These are phyloP conservation scores for Sugiyamaella grinbergsii DNA, from an alignment of 1,139 yeast species.

Conservation along the genomic window DNA sequence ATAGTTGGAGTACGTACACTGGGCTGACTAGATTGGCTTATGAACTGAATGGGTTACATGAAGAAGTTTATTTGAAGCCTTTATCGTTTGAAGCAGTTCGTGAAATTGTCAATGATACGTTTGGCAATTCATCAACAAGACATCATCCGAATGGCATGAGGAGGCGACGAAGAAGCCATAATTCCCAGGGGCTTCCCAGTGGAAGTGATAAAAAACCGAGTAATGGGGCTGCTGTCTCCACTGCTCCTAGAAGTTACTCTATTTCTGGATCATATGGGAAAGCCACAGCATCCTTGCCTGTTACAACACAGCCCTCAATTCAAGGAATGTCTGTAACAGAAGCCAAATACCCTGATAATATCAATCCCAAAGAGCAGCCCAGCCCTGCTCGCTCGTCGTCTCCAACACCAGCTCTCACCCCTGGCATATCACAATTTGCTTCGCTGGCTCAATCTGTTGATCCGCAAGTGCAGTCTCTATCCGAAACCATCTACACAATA, in stretches of 20 bases:
- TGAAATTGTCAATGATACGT: conserved; percentile 34
- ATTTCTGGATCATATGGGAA: background rate
- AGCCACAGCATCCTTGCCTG: background rate
- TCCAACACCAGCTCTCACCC: no score
- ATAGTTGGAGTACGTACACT: conserved; percentile 28
- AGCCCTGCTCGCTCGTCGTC: no score
- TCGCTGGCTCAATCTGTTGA: conserved; percentile 24
- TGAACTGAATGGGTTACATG: conserved; percentile 35
- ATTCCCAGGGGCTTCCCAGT: conserved; percentile 4
- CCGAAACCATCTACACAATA: conserved; percentile 34
- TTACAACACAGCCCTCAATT: background rate
- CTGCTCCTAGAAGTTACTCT: conserved; percentile 1
- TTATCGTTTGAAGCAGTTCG: conserved; percentile 35
- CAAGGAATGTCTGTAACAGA: background rate
- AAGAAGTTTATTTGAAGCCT: conserved; percentile 35
- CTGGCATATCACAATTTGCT: no score
- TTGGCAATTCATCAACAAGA: conserved; percentile 28
- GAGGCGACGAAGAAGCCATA: conserved; percentile 23
- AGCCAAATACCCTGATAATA: background rate
- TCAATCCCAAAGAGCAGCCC: no score
- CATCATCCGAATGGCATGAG: conserved; percentile 10
- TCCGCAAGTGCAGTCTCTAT: conserved; percentile 36
- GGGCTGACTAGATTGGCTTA: conserved; percentile 32
- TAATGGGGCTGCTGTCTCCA: background rate
- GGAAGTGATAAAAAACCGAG: background rate